Evolutionary conservation across 257 asterid genomes (phyloP), one percentile per base, ranked within the genome.

Genomic region (Fraxinus anomala): DNA sequence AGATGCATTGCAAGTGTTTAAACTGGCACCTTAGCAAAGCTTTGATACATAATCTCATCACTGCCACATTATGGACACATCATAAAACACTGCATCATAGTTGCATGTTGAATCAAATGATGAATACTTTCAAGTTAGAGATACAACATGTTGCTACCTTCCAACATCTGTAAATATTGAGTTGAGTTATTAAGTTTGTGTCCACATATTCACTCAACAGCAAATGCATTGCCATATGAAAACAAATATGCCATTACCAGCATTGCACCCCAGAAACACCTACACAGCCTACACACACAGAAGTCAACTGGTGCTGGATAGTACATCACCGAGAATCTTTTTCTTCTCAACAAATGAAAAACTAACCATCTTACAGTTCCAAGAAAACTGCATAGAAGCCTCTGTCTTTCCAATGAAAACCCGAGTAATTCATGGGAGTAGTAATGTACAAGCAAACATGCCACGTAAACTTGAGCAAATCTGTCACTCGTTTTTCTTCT

Each of bases 181-280:
- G 56, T 39, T 78, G 70, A 21, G 61, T 34, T 44, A 47, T 61
- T 80, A 30, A 72, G 63, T 67, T 31, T 71, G 44, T 78, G 65
- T 73, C 49, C 54, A 44, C n/a, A 67, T 65, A 80, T 78, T 47
- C 66, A 81, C 77, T 76, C 13, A 67, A 73, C 72, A 23, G 69
- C 76, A 76, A 59, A 80, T 42, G 40, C 59, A 65, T 78, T 72
- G 21, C 65, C 68, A 79, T 67, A 77, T 75, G 75, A 44, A 49
- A 31, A 59, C 78, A 79, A 73, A 84, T 44, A 71, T 70, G 72
- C 72, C 79, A 82, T 67, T 70, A 67, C 51, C 75, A 79, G 80
- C 81, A 76, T 77, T 75, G 37, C 44, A 77, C 47, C 78, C 42
- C 79, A 76, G 80, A 73, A 61, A 70, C 31, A 67, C 68, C 68